Evolutionary conservation across 2,329 filamentous ascomycete species (phyloP).

Genomic region (Colletotrichum sp.): DNA sequence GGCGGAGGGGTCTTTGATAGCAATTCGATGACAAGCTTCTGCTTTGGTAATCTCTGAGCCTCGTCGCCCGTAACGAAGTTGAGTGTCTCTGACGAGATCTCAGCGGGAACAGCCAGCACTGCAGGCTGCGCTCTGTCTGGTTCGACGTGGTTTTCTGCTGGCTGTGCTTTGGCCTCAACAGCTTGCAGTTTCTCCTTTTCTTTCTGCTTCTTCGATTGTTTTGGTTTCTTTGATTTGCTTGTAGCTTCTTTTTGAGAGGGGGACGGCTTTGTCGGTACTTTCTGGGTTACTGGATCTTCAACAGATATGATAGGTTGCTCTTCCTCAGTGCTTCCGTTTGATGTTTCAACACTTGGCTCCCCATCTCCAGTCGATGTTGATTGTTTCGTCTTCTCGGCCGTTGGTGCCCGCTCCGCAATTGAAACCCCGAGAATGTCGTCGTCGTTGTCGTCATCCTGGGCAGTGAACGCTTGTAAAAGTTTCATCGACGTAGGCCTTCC

Average conservation of each 20-base stretch:
- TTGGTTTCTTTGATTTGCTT: neutral
- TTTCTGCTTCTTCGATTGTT: neutral
- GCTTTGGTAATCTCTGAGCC: neutral
- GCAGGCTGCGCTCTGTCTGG: neutral
- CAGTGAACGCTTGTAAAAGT: neutral
- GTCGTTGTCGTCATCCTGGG: constrained; percentile 30
- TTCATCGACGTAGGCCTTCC: constrained; percentile 11
- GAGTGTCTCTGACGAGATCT: neutral
- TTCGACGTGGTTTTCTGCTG: neutral
- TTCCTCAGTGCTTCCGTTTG: neutral
- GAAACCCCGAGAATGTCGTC: constrained; percentile 29
- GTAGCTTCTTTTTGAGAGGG: neutral
- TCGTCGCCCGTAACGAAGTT: neutral
- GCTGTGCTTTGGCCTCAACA: neutral
- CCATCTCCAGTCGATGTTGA: neutral
- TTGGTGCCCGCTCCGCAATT: neutral
- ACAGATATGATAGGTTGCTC: neutral
- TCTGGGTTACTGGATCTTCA: neutral
- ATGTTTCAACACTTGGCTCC: neutral
- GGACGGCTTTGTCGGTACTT: neutral
- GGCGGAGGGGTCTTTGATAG: neutral
- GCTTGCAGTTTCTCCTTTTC: neutral
- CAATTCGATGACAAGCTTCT: neutral
- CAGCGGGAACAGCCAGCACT: neutral
- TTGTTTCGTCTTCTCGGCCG: neutral